Conservation (phyloP, 768 basidiomycete species). For the Rhodotorula babjevae region DNA sequence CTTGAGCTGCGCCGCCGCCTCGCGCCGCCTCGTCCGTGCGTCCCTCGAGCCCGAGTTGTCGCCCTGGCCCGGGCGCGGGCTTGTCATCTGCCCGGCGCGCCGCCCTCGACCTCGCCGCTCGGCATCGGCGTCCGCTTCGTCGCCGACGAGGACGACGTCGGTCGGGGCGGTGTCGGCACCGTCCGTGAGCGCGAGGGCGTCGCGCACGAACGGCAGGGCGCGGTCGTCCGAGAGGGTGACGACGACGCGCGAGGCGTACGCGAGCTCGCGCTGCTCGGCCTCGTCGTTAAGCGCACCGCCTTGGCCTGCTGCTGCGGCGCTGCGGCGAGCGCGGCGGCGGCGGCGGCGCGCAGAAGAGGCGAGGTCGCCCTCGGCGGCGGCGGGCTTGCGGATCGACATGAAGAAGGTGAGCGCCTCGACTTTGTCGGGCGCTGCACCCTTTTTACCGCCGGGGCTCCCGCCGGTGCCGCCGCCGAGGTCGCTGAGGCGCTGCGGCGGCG, state of each 20-base stretch:
- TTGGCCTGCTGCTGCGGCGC: neutral
- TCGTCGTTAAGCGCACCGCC: neutral
- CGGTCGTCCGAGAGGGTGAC: slow-evolving; percentile 36
- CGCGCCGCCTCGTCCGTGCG: neutral
- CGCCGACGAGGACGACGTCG: neutral
- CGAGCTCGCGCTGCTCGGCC: neutral
- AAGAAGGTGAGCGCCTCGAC: slow-evolving; percentile 32
- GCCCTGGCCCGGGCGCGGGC: neutral
- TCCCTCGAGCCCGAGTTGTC: slow-evolving; percentile 19
- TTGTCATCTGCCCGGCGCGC: neutral
- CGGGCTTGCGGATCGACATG: slow-evolving; percentile 30
- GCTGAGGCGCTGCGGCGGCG: neutral
- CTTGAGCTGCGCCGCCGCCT: neutral
- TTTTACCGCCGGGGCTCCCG: neutral
- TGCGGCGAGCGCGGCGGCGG: neutral
- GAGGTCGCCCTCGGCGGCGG: neutral
- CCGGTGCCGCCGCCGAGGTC: neutral
- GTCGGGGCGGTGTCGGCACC: neutral
- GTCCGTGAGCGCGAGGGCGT: slow-evolving; percentile 15
- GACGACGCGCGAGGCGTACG: slow-evolving; percentile 17
- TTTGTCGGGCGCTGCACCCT: neutral
- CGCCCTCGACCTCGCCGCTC: neutral
- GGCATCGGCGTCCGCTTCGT: neutral
- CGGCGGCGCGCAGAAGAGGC: neutral
- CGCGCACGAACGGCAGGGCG: slow-evolving; percentile 27